Percentiles rank a stretch among this genome's conserved stretches.
Evolutionary conservation across 495 filamentous ascomycete genomes (phyloP).

Genomic region (Gamarada debralockiae): DNA sequence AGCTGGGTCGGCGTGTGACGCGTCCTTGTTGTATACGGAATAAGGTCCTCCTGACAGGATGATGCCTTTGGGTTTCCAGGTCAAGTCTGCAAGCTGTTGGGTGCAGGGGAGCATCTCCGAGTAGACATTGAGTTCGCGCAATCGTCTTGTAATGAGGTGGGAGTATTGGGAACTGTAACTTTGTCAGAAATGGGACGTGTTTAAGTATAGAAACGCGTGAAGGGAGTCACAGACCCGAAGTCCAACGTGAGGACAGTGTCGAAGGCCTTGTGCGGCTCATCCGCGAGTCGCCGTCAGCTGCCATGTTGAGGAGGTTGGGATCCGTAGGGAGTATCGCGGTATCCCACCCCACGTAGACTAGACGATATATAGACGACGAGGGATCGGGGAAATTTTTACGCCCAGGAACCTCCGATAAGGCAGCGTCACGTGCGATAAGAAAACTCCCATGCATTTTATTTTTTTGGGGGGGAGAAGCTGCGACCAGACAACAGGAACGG

Average conservation of each 20-base stretch:
- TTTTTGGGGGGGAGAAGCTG: no score
- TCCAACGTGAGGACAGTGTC: constrained; percentile 26
- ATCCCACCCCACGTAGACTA: neutral
- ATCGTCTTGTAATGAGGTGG: constrained; percentile 72
- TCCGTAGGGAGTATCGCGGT: neutral
- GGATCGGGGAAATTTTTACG: constrained; percentile 23
- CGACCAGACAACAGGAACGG: no score
- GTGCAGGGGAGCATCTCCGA: constrained; percentile 92
- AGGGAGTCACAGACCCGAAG: constrained; percentile 20
- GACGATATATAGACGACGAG: no score
- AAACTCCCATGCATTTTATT: no score
- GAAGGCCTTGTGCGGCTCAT: constrained; percentile 24
- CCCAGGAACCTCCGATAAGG: neutral
- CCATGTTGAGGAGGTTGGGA: constrained; percentile 20
- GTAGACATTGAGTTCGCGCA: constrained; percentile 80
- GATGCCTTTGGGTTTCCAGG: constrained; percentile 77
- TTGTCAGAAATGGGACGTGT: constrained; percentile 12
- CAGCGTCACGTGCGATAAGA: no score
- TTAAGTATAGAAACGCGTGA: constrained; percentile 1
- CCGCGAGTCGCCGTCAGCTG: constrained; percentile 8
- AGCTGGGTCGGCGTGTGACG: constrained; percentile 73
- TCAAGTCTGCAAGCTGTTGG: constrained; percentile 70
- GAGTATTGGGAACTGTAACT: constrained; percentile 50
- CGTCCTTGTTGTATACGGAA: constrained; percentile 66
- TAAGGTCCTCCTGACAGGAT: constrained; percentile 76